Evolutionary conservation across 106 monocot species (phyloP), one percentile per base, ranked within the genome.

Genomic region (Hemerocallis citrina): DNA sequence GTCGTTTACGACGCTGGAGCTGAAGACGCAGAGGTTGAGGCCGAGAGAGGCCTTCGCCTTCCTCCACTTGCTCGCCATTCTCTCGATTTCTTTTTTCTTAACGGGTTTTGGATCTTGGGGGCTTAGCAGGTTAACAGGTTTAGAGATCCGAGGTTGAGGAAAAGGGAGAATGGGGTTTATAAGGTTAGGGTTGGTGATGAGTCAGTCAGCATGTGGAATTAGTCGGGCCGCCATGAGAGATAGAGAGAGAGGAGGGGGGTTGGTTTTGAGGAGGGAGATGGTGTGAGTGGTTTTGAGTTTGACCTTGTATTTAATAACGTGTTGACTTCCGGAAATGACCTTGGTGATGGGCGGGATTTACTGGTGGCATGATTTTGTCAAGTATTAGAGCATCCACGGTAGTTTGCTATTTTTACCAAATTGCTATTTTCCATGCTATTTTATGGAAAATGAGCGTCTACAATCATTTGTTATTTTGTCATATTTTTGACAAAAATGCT

Each of bases 31-130:
- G 38, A 80, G 82, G 43, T 76, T 82, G 54, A 85, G 38, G 27
- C 90, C 79, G 31, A 91, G 77, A 7, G 82, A 75, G 37, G 39
- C 36, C 74, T 77, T 91, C 44, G 71, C 79, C 68, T 77, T 85
- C 79, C 75, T 73, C 90, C 85, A 91, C 23, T 32, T 43, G 50
- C 79, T 79, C 23, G 52, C 79, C 90, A 91, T 89, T 40, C 20
- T 52, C 58, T 5, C 10, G 17, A 0, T 27, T 49, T 17, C 36
- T 9, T 4, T 5, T 37, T 5, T 5, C 36, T 9, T 37, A 37
- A 37, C 4, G 9, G 9, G 9, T 12, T 15, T 4, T 4, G n/a
- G n/a, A 43, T 13, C 43, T 15, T 43, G n/a, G 43, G 43, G 43
- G 4, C n/a, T 43, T 43, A 13, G 3, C 43, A 17, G 17, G 9